Conservation (phyloP, 257 asterid genomes). For the Knoxia roxburghii region DNA sequence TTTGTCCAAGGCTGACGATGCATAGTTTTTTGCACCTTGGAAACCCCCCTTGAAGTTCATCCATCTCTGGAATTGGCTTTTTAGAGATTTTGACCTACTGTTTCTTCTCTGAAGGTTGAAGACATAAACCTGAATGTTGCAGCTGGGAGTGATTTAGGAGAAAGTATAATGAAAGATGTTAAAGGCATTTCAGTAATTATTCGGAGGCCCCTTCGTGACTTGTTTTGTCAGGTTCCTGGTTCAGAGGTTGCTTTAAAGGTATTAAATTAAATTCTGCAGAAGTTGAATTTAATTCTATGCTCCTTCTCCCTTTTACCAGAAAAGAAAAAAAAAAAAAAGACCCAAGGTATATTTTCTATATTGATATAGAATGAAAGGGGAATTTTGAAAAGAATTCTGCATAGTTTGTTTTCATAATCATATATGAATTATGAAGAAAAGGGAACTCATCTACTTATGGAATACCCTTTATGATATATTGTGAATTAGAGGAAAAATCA, state of each 20-base stretch:
- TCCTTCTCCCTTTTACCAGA: background rate
- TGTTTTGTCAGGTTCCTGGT: conserved; percentile 69
- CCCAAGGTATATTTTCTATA: background rate
- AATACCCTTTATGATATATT: background rate
- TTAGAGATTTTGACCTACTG: background rate
- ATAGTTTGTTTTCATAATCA: no score
- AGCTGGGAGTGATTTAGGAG: conserved; percentile 76
- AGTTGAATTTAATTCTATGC: background rate
- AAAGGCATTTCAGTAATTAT: conserved; percentile 75
- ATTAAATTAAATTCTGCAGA: conserved; percentile 21
- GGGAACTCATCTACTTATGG: background rate
- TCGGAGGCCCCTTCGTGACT: conserved; percentile 83
- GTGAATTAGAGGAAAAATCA: no score
- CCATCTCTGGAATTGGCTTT: background rate
- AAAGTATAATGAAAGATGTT: conserved; percentile 80
- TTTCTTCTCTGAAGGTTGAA: conserved; percentile 51
- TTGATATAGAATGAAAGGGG: background rate
- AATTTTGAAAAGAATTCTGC: background rate
- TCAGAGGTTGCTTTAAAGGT: conserved; percentile 77
- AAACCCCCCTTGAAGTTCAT: background rate
- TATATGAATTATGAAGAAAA: background rate
- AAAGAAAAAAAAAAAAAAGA: background rate
- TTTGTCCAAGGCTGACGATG: no score
- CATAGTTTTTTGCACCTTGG: background rate
- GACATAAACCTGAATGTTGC: conserved; percentile 93